Conservation (phyloP, 208 protist species). For the Herpetomonas samuelpessoai region DNA sequence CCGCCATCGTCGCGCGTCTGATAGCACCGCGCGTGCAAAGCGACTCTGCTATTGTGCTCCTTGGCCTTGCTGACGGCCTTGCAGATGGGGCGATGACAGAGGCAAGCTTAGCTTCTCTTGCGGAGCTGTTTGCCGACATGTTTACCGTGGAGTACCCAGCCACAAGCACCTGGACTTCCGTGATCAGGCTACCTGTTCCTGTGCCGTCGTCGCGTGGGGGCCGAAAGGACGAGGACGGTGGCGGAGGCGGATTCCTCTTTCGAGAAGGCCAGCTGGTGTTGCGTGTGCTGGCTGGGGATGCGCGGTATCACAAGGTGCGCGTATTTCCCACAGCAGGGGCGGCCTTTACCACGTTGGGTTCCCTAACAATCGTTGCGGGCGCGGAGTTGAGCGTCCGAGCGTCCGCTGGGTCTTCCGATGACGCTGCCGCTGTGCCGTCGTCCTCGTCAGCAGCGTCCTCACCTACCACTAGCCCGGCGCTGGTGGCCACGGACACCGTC, state of each 20-base stretch:
- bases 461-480: neutral
- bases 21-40: slow-evolving; percentile 48
- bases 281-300: slow-evolving; percentile 27
- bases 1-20: slow-evolving; percentile 26
- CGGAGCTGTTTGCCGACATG: neutral
- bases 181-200: no score
- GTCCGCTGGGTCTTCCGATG: neutral
- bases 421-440: slow-evolving; percentile 2
- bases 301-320: slow-evolving; percentile 20
- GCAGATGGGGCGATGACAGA: neutral
- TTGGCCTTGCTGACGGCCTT: slow-evolving; percentile 10
- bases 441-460: neutral
- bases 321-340: slow-evolving; percentile 29
- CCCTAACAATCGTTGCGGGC: slow-evolving; percentile 16
- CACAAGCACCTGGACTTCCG: no score
- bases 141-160: slow-evolving; percentile 1
- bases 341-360: slow-evolving; percentile 43
- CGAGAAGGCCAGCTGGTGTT: slow-evolving; percentile 66
- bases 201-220: slow-evolving; percentile 1
- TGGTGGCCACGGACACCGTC: neutral
- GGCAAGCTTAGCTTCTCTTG: no score
- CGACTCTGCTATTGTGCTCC: slow-evolving; percentile 33
- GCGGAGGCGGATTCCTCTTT: slow-evolving; percentile 18
- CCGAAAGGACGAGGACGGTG: neutral
- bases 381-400: no score